Evolutionary conservation across 2,329 filamentous ascomycete genomes (phyloP), one percentile per base, ranked within the genome.

Genomic region (Alternaria sp.): DNA sequence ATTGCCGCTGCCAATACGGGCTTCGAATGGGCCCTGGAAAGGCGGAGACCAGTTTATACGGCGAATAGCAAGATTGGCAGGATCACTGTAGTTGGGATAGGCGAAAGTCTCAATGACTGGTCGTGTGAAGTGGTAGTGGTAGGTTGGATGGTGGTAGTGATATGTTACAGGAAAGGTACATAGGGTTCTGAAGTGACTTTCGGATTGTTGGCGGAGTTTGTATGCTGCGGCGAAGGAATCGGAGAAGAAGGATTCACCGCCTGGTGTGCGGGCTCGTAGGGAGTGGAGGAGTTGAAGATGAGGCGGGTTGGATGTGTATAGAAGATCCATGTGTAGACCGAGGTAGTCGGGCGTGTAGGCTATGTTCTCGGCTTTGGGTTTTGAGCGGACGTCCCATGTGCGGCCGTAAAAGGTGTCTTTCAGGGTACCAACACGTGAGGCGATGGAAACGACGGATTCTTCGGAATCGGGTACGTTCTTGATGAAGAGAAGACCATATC

Each of bases 211-310:
- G 48, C 37, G 57, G 54, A 72, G 21, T 85, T 71, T 29, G 80
- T 71, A 64, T 0, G 85, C 88, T 0, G 89, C 89, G 48, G 82
- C 81, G 66, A 90, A 85, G 36, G 88, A 84, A 78, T 98, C 93
- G 58, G 87, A 88, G 79, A 98, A 99, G 51, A 96, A 83, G 1
- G 92, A 96, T 69, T 92, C 89, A 45, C 94, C 95, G 17, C 94
- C 94, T 0, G 84, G 80, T 66, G 88, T 89, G 1, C 88, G 89
- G 70, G 96, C 96, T 62, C 90, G 85, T 40, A 98, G 83, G 72
- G 93, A 97, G 79, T 98, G 95, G 4, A 98, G 86, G 24, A 98
- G 81, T 77, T 99, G 94, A 51, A 95, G 86, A 31, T 89, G 87
- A 0, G 94, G 94, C 3, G 91, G 88, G 50, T 91, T 86, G 13